These are phyloP conservation scores for Cladosporium oxysporum DNA, from an alignment of 2,329 filamentous ascomycete genomes.

Conservation along the genomic window DNA sequence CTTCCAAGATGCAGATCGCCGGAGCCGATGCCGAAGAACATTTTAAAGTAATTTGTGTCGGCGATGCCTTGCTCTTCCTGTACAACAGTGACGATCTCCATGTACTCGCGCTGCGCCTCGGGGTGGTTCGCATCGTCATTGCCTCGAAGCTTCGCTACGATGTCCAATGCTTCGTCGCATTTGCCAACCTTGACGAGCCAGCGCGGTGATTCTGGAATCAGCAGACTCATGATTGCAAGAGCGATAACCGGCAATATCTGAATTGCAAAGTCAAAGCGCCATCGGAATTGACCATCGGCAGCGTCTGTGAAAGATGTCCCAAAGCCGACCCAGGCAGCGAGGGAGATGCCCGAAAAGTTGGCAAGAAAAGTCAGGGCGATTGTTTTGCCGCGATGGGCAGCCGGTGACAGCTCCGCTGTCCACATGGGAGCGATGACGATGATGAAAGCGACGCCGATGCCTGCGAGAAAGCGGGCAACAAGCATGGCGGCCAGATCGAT, in stretches of 20 bases:
- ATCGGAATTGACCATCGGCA: slow-evolving; percentile 27
- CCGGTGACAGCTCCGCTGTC: slow-evolving; percentile 26
- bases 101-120: slow-evolving; percentile 29
- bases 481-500: slow-evolving; percentile 22
- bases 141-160: slow-evolving; percentile 24
- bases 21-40: slow-evolving; percentile 35
- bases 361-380: slow-evolving; percentile 21
- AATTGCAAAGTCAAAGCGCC: slow-evolving; percentile 27
- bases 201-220: slow-evolving; percentile 21
- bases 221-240: slow-evolving; percentile 17
- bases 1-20: slow-evolving; percentile 18
- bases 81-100: slow-evolving; percentile 29
- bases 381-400: slow-evolving; percentile 23
- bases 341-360: slow-evolving; percentile 22
- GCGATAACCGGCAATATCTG: slow-evolving; percentile 23
- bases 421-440: slow-evolving; percentile 23
- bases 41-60: slow-evolving; percentile 27
- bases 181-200: slow-evolving; percentile 19
- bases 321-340: slow-evolving; percentile 27
- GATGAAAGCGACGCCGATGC: slow-evolving; percentile 23
- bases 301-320: slow-evolving; percentile 24
- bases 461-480: slow-evolving; percentile 23
- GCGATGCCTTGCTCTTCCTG: slow-evolving; percentile 2
- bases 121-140: slow-evolving; percentile 25
- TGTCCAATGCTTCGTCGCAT: slow-evolving; percentile 20